Conservation (phyloP, 2,329 filamentous ascomycete genomes). For the Mycosphaerella arachidis region DNA sequence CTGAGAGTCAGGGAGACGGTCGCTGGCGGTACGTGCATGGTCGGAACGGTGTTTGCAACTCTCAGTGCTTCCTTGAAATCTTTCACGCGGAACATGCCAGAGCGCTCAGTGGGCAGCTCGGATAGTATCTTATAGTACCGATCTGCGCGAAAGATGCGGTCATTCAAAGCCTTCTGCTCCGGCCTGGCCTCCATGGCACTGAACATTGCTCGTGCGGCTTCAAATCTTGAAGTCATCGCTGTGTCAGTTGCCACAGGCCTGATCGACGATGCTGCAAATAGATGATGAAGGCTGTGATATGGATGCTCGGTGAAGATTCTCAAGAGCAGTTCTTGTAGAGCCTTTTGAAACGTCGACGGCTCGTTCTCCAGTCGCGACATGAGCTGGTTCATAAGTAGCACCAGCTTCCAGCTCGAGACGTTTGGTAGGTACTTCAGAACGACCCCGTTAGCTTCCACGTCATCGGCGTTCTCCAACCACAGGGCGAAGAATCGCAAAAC, state of each 20-base stretch:
- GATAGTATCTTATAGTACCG: conserved; percentile 61
- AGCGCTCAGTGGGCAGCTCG: conserved; percentile 49
- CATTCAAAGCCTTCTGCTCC: conserved; percentile 57
- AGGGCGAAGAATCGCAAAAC: conserved; percentile 87
- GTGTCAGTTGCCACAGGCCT: conserved; percentile 60
- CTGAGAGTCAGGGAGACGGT: conserved; percentile 80
- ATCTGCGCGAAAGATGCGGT: conserved; percentile 68
- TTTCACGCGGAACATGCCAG: conserved; percentile 52
- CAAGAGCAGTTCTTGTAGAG: conserved; percentile 69
- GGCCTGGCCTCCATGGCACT: conserved; percentile 54
- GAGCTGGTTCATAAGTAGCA: conserved; percentile 87
- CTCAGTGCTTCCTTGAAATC: conserved; percentile 50
- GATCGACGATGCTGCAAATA: conserved; percentile 73
- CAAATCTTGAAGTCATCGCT: conserved; percentile 66
- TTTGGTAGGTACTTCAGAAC: conserved; percentile 64
- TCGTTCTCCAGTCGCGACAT: conserved; percentile 82
- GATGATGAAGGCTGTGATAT: conserved; percentile 95
- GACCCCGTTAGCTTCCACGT: conserved; percentile 69
- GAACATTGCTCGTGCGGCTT: conserved; percentile 66
- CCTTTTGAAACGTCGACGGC: conserved; percentile 65
- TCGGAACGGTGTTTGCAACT: conserved; percentile 44
- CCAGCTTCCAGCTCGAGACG: conserved; percentile 90
- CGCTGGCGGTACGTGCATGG: conserved; percentile 72
- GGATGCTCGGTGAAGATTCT: conserved; percentile 90
- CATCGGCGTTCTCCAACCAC: conserved; percentile 85